A percentile compares a stretch with the other conserved stretches of the same genome.
phyloP scores from a whole-genome alignment of 768 basidiomycete species.

The Tricholoma saponaceum region DNA sequence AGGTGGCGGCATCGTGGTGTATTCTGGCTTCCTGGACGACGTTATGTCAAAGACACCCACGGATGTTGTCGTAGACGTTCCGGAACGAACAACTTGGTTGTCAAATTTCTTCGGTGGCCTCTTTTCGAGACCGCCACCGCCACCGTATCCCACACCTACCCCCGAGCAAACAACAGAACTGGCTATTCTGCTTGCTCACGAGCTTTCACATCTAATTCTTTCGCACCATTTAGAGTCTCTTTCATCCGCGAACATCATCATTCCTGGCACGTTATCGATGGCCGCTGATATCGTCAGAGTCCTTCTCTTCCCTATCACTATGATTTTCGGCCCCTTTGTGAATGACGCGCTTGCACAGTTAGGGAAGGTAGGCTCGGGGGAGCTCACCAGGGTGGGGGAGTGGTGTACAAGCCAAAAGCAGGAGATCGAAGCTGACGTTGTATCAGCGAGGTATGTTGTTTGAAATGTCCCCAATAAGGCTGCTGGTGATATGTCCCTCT shows the following conservation, averaged over 20 bases:
- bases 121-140: conserved; percentile 26
- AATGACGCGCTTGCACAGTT: conserved; percentile 88
- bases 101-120: conserved; percentile 45
- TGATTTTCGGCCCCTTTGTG: conserved; percentile 91
- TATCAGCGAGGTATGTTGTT: conserved; percentile 67
- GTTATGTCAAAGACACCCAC: conserved; percentile 54
- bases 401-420: conserved; percentile 77
- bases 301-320: conserved; percentile 82
- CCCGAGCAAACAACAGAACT: conserved; percentile 83
- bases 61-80: conserved; percentile 14
- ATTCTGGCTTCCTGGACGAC: conserved; percentile 89
- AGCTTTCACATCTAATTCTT: conserved; percentile 86
- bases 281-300: conserved; percentile 72
- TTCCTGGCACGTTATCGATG: conserved; percentile 78
- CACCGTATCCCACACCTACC: conserved; percentile 54
- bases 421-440: conserved; percentile 91
- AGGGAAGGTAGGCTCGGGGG: conserved; percentile 72
- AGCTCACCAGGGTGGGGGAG: conserved; percentile 67
- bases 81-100: conserved; percentile 38
- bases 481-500: conserved; percentile 4
- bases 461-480: not conserved
- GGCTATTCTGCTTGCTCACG: conserved; percentile 89
- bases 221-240: conserved; percentile 91
- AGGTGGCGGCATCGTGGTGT: conserved; percentile 91
- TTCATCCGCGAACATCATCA: conserved; percentile 78